These are phyloP conservation scores for Rheum nobile DNA, from an alignment of 148 eudicot genomes.

Conservation along the genomic window DNA sequence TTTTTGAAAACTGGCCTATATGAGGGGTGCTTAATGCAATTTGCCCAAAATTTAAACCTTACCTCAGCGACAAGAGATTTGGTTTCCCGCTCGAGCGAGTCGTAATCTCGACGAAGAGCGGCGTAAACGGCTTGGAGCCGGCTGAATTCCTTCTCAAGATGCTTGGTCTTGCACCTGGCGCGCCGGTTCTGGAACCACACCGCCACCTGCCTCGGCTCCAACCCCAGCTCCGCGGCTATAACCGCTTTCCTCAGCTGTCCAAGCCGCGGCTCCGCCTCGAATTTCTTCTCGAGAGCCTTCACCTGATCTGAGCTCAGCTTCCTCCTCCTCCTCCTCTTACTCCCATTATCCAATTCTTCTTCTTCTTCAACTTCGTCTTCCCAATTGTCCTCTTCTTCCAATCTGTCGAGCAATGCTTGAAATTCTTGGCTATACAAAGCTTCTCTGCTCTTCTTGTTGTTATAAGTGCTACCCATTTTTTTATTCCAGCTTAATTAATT, in stretches of 20 bases:
- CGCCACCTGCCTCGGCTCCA: slow-evolving; percentile 7
- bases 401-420: background rate
- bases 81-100: background rate
- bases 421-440: background rate
- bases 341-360: background rate
- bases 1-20: too few relatives aligned
- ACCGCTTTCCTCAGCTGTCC: background rate
- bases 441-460: background rate
- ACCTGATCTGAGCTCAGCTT: slow-evolving; percentile 1
- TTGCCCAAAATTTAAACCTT: background rate
- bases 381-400: background rate
- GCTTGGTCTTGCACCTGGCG: slow-evolving; percentile 2
- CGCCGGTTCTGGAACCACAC: slow-evolving; percentile 10
- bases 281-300: background rate
- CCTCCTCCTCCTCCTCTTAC: background rate
- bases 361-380: background rate
- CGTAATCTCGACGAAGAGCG: background rate
- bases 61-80: background rate
- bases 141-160: slow-evolving; percentile 4
- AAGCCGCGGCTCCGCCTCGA: background rate
- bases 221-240: slow-evolving; percentile 1
- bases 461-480: background rate
- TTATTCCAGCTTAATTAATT: background rate
- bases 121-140: background rate
- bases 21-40: background rate